Conservation (phyloP, 2,329 filamentous ascomycete species). For the Karstenula rhodostoma region DNA sequence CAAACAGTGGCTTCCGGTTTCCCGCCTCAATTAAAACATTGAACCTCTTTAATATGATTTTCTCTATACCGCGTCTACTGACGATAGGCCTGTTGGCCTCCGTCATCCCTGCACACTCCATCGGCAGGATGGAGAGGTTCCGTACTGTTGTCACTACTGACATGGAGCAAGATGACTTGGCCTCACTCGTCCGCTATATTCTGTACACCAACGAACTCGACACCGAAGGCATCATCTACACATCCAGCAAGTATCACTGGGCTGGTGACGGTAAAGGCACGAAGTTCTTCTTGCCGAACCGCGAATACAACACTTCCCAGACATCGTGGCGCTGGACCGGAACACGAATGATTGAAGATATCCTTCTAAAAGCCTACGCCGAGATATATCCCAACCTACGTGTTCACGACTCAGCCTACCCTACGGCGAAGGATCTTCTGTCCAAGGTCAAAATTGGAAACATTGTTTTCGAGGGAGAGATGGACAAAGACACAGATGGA, state of each 20-base stretch:
- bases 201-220: conserved; percentile 24
- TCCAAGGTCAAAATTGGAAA: conserved; percentile 21
- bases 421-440: conserved; percentile 15
- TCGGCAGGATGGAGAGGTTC: conserved; percentile 6
- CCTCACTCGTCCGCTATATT: conserved; percentile 22
- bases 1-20: background rate
- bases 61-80: conserved; percentile 3
- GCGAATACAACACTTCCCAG: conserved; percentile 25
- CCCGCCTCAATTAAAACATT: background rate
- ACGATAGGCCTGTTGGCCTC: conserved; percentile 3
- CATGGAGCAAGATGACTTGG: conserved; percentile 23
- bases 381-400: conserved; percentile 20
- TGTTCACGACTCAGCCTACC: conserved; percentile 17
- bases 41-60: background rate
- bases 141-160: conserved; percentile 24
- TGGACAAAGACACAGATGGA: conserved; percentile 21
- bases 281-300: conserved; percentile 18
- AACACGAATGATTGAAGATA: conserved; percentile 17
- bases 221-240: conserved; percentile 22
- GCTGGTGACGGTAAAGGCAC: conserved; percentile 21
- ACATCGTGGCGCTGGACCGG: conserved; percentile 22
- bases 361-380: conserved; percentile 19
- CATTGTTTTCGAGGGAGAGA: conserved; percentile 22
- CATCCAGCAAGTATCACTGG: conserved; percentile 25
- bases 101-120: background rate